Evolutionary conservation across 1,284 basidiomycete species (phyloP).

Genomic region (Pseudozyma flocculosa): DNA sequence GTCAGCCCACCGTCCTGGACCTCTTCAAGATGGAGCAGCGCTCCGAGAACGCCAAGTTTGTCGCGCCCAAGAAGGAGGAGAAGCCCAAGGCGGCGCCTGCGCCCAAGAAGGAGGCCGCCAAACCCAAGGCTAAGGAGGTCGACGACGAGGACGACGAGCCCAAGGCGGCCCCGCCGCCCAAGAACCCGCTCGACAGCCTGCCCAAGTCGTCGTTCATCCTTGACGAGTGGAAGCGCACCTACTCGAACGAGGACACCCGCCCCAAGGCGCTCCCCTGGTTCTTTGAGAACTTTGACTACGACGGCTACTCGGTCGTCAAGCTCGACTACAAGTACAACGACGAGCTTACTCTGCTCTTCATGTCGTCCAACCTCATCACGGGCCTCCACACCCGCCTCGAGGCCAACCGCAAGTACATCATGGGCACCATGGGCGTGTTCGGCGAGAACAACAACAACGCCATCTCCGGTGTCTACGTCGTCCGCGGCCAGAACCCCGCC

Average conservation of each 20-base stretch:
- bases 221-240: slow-evolving; percentile 96
- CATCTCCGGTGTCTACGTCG: slow-evolving; percentile 71
- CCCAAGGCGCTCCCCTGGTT: slow-evolving; percentile 50
- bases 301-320: slow-evolving; percentile 88
- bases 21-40: slow-evolving; percentile 62
- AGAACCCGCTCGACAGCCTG: slow-evolving; percentile 90
- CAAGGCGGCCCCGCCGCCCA: slow-evolving; percentile 68
- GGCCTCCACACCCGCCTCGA: slow-evolving; percentile 90
- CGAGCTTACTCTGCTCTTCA: slow-evolving; percentile 75
- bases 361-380: slow-evolving; percentile 67
- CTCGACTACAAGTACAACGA: slow-evolving; percentile 97
- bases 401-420: slow-evolving; percentile 64
- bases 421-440: slow-evolving; percentile 87
- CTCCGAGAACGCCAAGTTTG: slow-evolving; percentile 73
- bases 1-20: slow-evolving; percentile 64
- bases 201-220: slow-evolving; percentile 91
- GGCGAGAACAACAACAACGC: slow-evolving; percentile 70
- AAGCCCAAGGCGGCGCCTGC: slow-evolving; percentile 50
- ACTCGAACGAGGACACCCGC: slow-evolving; percentile 90
- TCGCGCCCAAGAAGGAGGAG: slow-evolving; percentile 68
- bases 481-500: slow-evolving; percentile 68
- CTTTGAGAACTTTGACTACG: slow-evolving; percentile 72
- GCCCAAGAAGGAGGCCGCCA: slow-evolving; percentile 63
- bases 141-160: slow-evolving; percentile 66
- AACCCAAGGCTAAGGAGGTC: slow-evolving; percentile 65